Evolutionary conservation across 2,329 filamentous ascomycete genomes (phyloP), one percentile per base, ranked within the genome.

Genomic region (Ophiostoma sp.): DNA sequence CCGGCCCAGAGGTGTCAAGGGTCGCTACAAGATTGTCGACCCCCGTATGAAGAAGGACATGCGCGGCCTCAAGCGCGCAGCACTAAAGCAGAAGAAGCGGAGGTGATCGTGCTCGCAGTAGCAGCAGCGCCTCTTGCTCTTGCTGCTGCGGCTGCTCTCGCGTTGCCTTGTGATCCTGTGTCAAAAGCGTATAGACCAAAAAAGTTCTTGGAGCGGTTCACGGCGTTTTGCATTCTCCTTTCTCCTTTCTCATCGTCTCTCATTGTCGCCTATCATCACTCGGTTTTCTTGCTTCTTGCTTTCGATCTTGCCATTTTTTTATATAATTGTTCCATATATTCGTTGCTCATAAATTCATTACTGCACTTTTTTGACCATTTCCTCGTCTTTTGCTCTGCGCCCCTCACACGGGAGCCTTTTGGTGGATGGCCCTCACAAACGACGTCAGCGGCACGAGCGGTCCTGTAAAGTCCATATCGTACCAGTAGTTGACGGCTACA

Each of bases 11-110:
- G 95, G 94, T 70, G 92, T 97, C 38, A 97, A 97, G 85, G 94
- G 94, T 49, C 89, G 92, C 73, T 99, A 99, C 78, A 96, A 96
- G 83, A 96, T 99, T 84, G 94, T 99, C 67, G 94, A 98, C 80
- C 82, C 91, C 14, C 85, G 95, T 73, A 87, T 97, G 87, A 97
- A 97, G 87, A 98, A 97, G 88, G 95, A 98, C 82, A 85, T 95
- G 67, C 83, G 93, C 76, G 93, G 90, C 2, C 84, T 94, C 79
- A 97, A 97, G 87, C 86, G 93, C 74, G 76, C 84, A 70, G 76
- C 81, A 40, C 93, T 96, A 83, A 91, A 88, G 80, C 60, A 67
- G 49, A 89, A 86, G 81, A 72, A 68, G 65, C 65, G 68, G 60
- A 63, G 60, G 60, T 63, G 38, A 63, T 40, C 36, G 27, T 49